Evolutionary conservation across 805 yeast genomes (phyloP), one percentile per base, ranked within the genome.

Genomic region (Candida ulmi): DNA sequence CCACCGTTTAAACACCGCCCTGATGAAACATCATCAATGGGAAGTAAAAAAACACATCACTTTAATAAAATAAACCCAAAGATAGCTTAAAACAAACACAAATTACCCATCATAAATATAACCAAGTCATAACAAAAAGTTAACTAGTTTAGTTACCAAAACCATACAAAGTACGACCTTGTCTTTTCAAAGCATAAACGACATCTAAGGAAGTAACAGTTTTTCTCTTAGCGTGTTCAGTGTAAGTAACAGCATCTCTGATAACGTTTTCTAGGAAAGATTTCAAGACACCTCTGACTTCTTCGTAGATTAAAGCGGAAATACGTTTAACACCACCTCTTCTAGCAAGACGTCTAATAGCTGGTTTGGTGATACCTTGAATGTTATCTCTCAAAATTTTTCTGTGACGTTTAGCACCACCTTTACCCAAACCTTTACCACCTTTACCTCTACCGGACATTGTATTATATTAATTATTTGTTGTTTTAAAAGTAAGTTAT

Each of bases 281-380:
- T 76, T 90, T 90, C 56, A 91, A 78, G 56, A 93, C 97, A 57
- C 84, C 90, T 79, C 99, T 88, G 65, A 93, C 96, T 77, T 91
- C 97, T 75, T 91, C 99, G 78, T 91, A 91, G 69, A 91, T 91
- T 67, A 90, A 77, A 69, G 96, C 98, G 50, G 98, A 91, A 63
- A 91, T 91, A 86, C 99, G 96, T 84, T 91, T 91, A 66, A 91
- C 99, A 90, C 99, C 99, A 77, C 99, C 99, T 87, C 99, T 88
- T 83, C 99, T 91, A 39, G 99, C 99, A 63, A 91, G 84, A 87
- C 99, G 91, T 80, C 99, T 88, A 66, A 91, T 91, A 66, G 99
- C 99, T 67, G 99, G 99, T 82, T 91, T 91, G 50, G 99, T 91
- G 68, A 91, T 91, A 79, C 99, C 99, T 76, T 90, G 97, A 58